A percentile compares a stretch with the other conserved stretches of the same genome.
Evolutionary conservation across 2,329 filamentous ascomycete species (phyloP).

Genomic region (Ceratocystis eucalypticola): DNA sequence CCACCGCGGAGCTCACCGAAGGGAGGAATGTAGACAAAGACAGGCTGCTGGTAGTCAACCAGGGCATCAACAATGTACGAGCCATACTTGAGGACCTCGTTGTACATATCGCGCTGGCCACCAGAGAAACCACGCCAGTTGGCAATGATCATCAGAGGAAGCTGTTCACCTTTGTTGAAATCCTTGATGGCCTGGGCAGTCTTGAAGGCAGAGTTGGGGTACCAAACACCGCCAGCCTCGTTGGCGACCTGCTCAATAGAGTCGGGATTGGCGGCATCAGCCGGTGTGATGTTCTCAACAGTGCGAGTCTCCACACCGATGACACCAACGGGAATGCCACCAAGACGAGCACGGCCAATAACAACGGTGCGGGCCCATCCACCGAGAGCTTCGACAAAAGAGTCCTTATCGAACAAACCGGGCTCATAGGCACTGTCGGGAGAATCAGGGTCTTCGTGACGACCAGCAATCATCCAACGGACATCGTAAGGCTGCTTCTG

Average conservation of each 20-base stretch:
- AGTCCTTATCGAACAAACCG: slow-evolving; percentile 91
- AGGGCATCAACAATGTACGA: slow-evolving; percentile 98
- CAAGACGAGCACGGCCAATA: slow-evolving; percentile 86
- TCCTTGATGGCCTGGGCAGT: slow-evolving; percentile 96
- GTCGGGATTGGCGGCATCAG: slow-evolving; percentile 94
- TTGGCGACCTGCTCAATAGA: slow-evolving; percentile 91
- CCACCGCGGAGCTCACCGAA: slow-evolving; percentile 94
- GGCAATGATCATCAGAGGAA: slow-evolving; percentile 96
- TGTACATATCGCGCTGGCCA: slow-evolving; percentile 99
- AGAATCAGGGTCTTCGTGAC: slow-evolving; percentile 42
- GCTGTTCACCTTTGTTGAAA: slow-evolving; percentile 97
- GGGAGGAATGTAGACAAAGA: slow-evolving; percentile 98
- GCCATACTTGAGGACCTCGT: slow-evolving; percentile 98
- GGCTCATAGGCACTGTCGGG: slow-evolving; percentile 58
- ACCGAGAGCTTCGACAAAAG: slow-evolving; percentile 90
- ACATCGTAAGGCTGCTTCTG: slow-evolving; percentile 84
- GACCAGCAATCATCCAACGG: slow-evolving; percentile 81
- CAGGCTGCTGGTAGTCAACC: slow-evolving; percentile 94
- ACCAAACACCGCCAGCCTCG: slow-evolving; percentile 98
- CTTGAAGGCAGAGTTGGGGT: slow-evolving; percentile 99
- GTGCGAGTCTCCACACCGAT: slow-evolving; percentile 93
- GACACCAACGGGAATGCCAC: slow-evolving; percentile 95
- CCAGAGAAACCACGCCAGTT: slow-evolving; percentile 99
- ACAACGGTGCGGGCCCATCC: slow-evolving; percentile 97
- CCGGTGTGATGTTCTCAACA: slow-evolving; percentile 91